Base-by-base conservation (phyloP, 345 rosid genomes). In the Salix purpurea region DNA sequence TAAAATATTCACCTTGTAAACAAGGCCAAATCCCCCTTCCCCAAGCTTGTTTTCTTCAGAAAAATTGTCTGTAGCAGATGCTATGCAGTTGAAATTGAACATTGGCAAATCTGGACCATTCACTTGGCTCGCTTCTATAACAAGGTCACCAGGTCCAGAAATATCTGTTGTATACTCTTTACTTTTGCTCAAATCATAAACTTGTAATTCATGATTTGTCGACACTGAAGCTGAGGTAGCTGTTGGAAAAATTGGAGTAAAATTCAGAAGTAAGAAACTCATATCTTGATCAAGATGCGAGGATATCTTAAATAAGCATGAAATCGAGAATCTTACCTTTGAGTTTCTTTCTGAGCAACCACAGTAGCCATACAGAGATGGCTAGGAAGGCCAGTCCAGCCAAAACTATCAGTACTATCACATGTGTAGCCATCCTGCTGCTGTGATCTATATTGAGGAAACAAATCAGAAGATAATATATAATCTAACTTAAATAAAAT, bases 81-180 rank as follows among this genome's bases (percentile, higher is more conserved):
- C 93, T 67, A 92, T 40, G 7, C 40, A 15, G 39, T 48, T 76
- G 74, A 90, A 88, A 70, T 70, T 87, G 80, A 84, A 83, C 44
- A 87, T 12, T 0, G 91, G 87, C 48, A 90, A 80, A 24, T 93
- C 98, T 0, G 90, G 77, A 52, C 88, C 85, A 21, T 80, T 77
- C 13, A 84, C 86, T 84, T 85, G 83, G 77, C 80, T 85, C 1
- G 86, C 89, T 7, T 88, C 89, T 34, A 84, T 30, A 39, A 78
- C 74, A 46, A 84, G 79, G 50, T 81, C 90, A 60, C 54, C 64
- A 32, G 85, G 78, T 71, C 86, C 85, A 9, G 90, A 90, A 12
- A 85, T 30, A 19, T 87, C 92, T 18, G 83, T 62, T 18, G 91
- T 87, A 70, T 82, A 71, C 37, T 82, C 91, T 70, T 48, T 82